Evolutionary conservation across 2,329 filamentous ascomycete species (phyloP), one percentile per base, ranked within the genome.

Genomic region (Shiraia sp.): DNA sequence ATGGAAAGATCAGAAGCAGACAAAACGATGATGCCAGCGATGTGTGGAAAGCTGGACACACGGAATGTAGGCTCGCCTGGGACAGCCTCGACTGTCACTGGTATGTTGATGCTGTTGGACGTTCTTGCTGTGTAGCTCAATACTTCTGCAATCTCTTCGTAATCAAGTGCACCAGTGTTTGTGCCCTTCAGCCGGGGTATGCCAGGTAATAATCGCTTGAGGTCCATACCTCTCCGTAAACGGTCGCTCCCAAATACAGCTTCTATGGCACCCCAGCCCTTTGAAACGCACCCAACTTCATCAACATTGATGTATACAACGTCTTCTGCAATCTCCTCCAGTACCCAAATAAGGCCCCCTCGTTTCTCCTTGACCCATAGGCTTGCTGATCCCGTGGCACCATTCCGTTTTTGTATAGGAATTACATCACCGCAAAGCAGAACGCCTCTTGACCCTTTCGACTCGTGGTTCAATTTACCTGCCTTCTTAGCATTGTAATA

Each of bases 291-390:
- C 29, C 90, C 90, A 19, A 89, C 84, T 42, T 90, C 85, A 62
- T 95, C 88, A 14, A 95, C 78, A 9, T 77, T 79, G 30, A 99
- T 72, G 47, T 83, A 81, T 3, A 88, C 90, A 27, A 93, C 85
- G 65, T 99, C 91, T 70, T 99, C 93, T 40, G 92, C 89, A 47
- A 99, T 97, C 71, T 99, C 93, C 68, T 99, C 93, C 2, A 99
- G 73, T 7, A 99, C 93, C 93, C 93, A 99, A 46, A 99, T 97
- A 45, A 99, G 73, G 8, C 92, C 91, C 37, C 90, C 85, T 34
- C 86, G 82, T 71, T 99, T 99, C 70, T 99, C 93, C 74, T 99
- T 99, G 3, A 99, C 93, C 93, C 93, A 99, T 27, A 99, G 75
- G 70, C 91, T 97, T 26, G 93, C 93, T 43, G 93, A 91, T 2